Evolutionary conservation across 441 rosid species (phyloP).

Genomic region (Isatis lusitanica): DNA sequence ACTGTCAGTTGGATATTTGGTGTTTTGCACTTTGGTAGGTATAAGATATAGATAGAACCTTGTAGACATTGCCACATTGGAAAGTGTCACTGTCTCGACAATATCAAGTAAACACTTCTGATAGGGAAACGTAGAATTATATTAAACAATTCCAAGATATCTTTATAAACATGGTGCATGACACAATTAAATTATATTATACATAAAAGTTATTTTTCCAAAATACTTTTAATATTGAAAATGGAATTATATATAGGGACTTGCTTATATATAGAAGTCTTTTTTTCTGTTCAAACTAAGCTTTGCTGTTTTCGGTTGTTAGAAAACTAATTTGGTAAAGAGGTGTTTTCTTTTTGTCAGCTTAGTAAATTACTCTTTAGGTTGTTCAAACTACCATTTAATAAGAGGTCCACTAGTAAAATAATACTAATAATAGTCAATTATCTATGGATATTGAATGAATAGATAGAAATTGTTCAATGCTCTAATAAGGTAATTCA

Average conservation of each 20-base stretch:
- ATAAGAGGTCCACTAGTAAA: constrained; percentile 9
- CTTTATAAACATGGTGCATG: background rate
- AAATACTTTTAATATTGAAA: background rate
- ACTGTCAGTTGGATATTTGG: background rate
- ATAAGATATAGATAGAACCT: background rate
- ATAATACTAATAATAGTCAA: constrained; percentile 9
- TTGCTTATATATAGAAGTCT: background rate
- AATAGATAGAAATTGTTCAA: constrained; percentile 27
- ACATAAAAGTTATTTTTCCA: background rate
- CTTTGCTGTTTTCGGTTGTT: background rate
- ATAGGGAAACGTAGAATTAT: background rate
- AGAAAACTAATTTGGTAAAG: background rate
- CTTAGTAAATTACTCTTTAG: background rate
- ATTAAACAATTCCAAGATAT: too few species aligned
- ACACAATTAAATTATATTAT: background rate
- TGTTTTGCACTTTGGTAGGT: background rate
- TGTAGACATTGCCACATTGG: too few species aligned
- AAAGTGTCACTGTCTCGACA: background rate
- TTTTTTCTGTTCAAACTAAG: background rate
- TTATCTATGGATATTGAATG: constrained; percentile 20
- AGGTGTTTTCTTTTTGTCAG: background rate
- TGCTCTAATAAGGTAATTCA: constrained; percentile 14
- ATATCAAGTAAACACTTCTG: background rate
- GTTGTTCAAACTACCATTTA: constrained; percentile 20
- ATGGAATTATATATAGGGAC: background rate